These are phyloP conservation scores for Nitzschia sp. DNA, from an alignment of 108 stramenopile species.

Conservation along the genomic window DNA sequence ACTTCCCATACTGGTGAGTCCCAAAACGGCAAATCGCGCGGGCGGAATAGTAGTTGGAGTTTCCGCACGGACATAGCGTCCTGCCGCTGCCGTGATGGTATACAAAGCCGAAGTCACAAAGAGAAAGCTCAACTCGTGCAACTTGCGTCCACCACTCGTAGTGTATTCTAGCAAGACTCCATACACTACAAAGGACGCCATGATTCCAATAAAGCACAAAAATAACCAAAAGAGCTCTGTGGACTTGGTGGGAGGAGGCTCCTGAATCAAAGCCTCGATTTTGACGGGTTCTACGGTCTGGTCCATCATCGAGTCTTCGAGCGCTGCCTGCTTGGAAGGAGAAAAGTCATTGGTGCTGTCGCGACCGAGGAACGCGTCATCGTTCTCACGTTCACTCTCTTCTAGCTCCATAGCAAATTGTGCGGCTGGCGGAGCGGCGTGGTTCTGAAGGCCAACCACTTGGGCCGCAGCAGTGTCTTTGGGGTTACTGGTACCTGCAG, in stretches of 20 bases:
- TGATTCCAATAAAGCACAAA: conserved; percentile 90
- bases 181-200: conserved; percentile 88
- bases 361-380: background rate
- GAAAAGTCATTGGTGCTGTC: background rate
- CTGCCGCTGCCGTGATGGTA: conserved; percentile 84
- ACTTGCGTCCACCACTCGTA: conserved; percentile 86
- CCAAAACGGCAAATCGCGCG: conserved; percentile 88
- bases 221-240: conserved; percentile 76
- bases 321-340: background rate
- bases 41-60: conserved; percentile 93
- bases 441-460: background rate
- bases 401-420: conserved; percentile 13
- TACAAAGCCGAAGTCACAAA: conserved; percentile 95
- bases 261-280: conserved; percentile 24
- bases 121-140: conserved; percentile 94
- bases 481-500: background rate
- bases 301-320: background rate
- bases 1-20: conserved; percentile 93
- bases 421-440: background rate
- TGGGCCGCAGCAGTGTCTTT: background rate
- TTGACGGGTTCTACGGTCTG: conserved; percentile 26
- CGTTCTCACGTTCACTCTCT: conserved; percentile 4
- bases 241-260: conserved; percentile 17
- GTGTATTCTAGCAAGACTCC: conserved; percentile 95
- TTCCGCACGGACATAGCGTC: conserved; percentile 85